Conservation (phyloP, 805 yeast species). For the Wickerhamomyces rabaulensis region DNA sequence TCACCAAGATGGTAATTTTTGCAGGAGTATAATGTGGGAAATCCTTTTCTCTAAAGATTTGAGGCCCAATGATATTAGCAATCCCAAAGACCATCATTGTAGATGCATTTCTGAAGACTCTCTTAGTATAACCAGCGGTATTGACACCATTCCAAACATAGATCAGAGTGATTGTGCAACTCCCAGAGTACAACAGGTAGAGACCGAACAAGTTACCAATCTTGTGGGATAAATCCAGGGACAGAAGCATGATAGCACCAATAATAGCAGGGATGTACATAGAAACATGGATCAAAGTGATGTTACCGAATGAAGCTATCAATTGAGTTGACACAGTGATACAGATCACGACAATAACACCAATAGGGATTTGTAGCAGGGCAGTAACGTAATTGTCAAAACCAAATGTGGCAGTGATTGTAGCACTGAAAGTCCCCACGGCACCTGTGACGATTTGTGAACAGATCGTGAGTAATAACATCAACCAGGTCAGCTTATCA, state of each 20-base stretch:
- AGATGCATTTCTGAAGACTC: conserved; percentile 42
- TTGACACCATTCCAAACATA: conserved; percentile 55
- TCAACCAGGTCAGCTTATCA: conserved; percentile 41
- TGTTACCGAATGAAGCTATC: conserved; percentile 27
- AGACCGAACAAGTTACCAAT: conserved; percentile 43
- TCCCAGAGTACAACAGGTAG: conserved; percentile 45
- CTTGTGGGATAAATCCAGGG: conserved; percentile 28
- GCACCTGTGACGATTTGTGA: conserved; percentile 46
- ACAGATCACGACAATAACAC: conserved; percentile 39
- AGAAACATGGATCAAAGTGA: conserved; percentile 29
- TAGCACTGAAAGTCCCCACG: conserved; percentile 17
- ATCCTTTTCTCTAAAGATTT: conserved; percentile 43
- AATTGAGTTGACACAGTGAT: conserved; percentile 33
- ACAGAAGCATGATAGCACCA: conserved; percentile 41
- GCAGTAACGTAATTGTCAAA: conserved; percentile 31
- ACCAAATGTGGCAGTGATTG: conserved; percentile 14
- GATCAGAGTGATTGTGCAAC: conserved; percentile 47
- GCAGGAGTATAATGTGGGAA: conserved; percentile 55
- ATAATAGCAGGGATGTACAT: conserved; percentile 46
- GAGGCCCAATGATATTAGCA: conserved; percentile 49
- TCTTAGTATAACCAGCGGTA: conserved; percentile 55
- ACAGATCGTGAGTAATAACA: conserved; percentile 34
- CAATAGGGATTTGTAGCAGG: conserved; percentile 48
- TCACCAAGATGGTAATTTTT: conserved; percentile 47
- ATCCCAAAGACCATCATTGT: conserved; percentile 50